Conservation (phyloP, 768 basidiomycete genomes). For the Russula sp. region DNA sequence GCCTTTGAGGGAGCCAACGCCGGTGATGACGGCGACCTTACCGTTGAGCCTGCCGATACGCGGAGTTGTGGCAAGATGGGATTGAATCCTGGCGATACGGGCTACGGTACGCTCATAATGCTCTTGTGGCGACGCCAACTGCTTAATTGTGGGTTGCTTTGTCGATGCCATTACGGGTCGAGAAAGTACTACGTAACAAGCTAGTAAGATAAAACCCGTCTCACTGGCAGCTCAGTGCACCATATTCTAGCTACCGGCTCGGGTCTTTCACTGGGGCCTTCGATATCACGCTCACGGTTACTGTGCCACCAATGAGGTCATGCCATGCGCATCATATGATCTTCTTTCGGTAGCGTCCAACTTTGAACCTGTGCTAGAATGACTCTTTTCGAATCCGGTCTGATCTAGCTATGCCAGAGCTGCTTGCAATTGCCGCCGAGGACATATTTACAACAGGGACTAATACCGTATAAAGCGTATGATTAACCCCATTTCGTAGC, state of each 20-base stretch:
- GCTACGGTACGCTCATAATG: slow-evolving; percentile 55
- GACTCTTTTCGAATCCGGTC: too few species aligned
- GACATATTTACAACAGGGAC: too few species aligned
- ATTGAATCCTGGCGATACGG: slow-evolving; percentile 61
- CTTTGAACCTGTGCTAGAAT: too few species aligned
- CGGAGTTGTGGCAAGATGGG: slow-evolving; percentile 52
- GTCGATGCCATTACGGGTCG: slow-evolving; percentile 1
- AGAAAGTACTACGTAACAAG: neutral
- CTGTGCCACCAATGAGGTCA: too few species aligned
- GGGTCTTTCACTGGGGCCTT: too few species aligned
- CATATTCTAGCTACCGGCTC: too few species aligned
- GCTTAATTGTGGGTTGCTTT: slow-evolving; percentile 7
- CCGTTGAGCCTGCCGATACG: slow-evolving; percentile 54
- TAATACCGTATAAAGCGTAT: too few species aligned
- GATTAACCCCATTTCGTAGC: too few species aligned
- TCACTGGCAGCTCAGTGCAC: too few species aligned
- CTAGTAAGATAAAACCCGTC: neutral
- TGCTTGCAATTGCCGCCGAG: neutral
- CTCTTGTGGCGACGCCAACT: slow-evolving; percentile 34
- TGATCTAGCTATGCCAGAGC: neutral
- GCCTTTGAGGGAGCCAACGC: slow-evolving; percentile 79
- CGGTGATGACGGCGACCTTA: slow-evolving; percentile 86
- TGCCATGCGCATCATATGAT: too few species aligned
- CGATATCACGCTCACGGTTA: too few species aligned
- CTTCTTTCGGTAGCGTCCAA: too few species aligned